Base-by-base conservation (phyloP, 1,284 basidiomycete genomes). In the Schizophyllum commune region DNA sequence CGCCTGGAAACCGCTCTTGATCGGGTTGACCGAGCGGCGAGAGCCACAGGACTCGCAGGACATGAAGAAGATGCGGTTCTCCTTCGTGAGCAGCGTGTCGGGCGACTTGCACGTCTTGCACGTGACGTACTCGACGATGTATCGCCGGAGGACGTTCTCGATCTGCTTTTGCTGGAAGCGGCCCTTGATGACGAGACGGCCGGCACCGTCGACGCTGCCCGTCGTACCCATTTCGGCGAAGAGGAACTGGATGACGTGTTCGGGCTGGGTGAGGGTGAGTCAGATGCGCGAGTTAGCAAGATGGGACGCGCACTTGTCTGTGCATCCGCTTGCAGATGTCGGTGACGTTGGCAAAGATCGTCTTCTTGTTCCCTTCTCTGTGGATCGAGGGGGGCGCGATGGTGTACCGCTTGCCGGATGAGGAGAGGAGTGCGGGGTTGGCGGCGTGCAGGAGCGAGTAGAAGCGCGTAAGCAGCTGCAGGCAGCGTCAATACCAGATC, bases 51-150 rank as follows among this genome's bases (percentile, higher is more conserved):
- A 89, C 77, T 97, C 92, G 80, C 96, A 98, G 0, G 92, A 88
- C 84, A 99, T 95, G 83, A 99, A 99, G 83, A 96, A 98, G 72
- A 99, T 94, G 77, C 96, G 92, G 77, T 98, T 98, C 78, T 98
- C 95, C 77, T 98, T 98, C 57, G 91, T 91, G 56, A 99, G 84
- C 20, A 96, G 84, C 5, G 96, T 99, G 74, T 98, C 96, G 58
- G 94, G 94, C 4, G 96, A 98, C 79, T 98, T 98, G 85, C 96
- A 99, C 52, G 96, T 99, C 79, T 98, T 97, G 86, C 96, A 99
- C 53, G 95, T 98, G 62, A 99, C 97, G 78, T 99, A 99, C 79
- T 99, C 96, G 68, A 96, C 96, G 70, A 99, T 98, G 75, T 99
- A 99, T 66, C 94, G 86, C 72, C 96, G 84, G 66, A 99, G 76